A percentile compares a stretch with the other conserved stretches of the same genome.
Conservation (phyloP, 192 early-diverging fungal genomes). For the Powellomyces hirtus region DNA sequence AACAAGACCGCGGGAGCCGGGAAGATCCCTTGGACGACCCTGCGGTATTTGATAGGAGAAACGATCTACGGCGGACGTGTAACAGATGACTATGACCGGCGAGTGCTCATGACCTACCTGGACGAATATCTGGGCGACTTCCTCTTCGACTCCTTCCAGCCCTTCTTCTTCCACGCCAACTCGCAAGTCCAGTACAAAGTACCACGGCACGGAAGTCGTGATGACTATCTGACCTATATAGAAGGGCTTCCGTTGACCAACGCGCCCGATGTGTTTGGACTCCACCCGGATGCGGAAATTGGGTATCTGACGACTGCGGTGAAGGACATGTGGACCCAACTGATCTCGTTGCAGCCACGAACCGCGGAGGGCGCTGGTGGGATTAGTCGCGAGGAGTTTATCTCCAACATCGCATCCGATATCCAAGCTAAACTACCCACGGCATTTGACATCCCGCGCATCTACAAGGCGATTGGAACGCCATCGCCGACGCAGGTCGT, state of each 20-base stretch:
- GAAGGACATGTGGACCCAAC: slow-evolving; percentile 63
- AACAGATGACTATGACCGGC: slow-evolving; percentile 63
- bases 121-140: slow-evolving; percentile 67
- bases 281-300: slow-evolving; percentile 65
- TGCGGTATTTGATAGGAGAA: slow-evolving; percentile 61
- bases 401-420: slow-evolving; percentile 57
- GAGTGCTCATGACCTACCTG: slow-evolving; percentile 59
- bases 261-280: slow-evolving; percentile 63
- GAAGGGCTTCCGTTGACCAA: slow-evolving; percentile 59
- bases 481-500: slow-evolving; percentile 61
- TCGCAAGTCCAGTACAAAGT: slow-evolving; percentile 54
- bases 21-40: slow-evolving; percentile 65
- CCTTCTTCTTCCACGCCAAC: slow-evolving; percentile 58
- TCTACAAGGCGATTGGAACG: slow-evolving; percentile 54
- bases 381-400: slow-evolving; percentile 64
- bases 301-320: slow-evolving; percentile 62
- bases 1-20: slow-evolving; percentile 56
- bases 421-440: slow-evolving; percentile 56
- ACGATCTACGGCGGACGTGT: slow-evolving; percentile 66
- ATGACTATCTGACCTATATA: slow-evolving; percentile 58
- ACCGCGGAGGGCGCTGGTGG: slow-evolving; percentile 58
- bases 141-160: slow-evolving; percentile 61
- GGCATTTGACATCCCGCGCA: slow-evolving; percentile 54
- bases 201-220: slow-evolving; percentile 40
- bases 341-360: slow-evolving; percentile 59